Evolutionary conservation across 2,329 filamentous ascomycete species (phyloP).

Genomic region (Podosphaera fusca): DNA sequence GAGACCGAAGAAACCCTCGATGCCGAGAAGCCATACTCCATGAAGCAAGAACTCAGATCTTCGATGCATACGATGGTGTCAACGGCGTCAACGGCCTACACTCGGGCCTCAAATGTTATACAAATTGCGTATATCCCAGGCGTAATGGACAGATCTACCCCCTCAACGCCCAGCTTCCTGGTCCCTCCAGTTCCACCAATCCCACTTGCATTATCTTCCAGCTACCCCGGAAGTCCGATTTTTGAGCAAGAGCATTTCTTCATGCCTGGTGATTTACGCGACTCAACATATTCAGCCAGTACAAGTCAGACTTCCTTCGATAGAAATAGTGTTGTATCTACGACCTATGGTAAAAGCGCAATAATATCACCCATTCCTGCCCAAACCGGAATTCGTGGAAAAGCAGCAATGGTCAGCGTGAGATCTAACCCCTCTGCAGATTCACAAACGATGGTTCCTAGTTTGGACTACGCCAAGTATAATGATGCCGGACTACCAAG

Average conservation of each 20-base stretch:
- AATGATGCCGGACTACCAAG: conserved; percentile 26
- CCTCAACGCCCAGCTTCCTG: conserved; percentile 56
- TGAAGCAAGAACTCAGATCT: conserved; percentile 36
- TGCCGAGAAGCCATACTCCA: conserved; percentile 29
- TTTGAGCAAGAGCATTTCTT: conserved; percentile 77
- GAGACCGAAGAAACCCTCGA: conserved; percentile 26
- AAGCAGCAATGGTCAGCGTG: conserved; percentile 83
- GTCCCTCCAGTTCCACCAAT: conserved; percentile 90
- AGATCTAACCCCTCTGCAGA: conserved; percentile 39
- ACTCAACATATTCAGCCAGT: conserved; percentile 70
- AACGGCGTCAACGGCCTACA: conserved; percentile 85
- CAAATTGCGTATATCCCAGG: conserved; percentile 98
- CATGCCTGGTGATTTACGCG: conserved; percentile 68
- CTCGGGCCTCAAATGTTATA: conserved; percentile 93
- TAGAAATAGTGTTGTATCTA: conserved; percentile 64
- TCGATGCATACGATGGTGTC: conserved; percentile 75
- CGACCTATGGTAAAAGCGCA: conserved; percentile 80
- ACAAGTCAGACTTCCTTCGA: conserved; percentile 39
- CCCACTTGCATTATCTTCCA: conserved; percentile 38
- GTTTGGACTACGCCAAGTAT: conserved; percentile 42
- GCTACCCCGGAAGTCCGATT: conserved; percentile 31
- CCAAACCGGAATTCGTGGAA: conserved; percentile 67
- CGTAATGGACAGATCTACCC: conserved; percentile 74
- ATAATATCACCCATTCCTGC: conserved; percentile 58
- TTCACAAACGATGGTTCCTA: conserved; percentile 46